These are phyloP conservation scores for Aspergillus sparsus DNA, from an alignment of 495 filamentous ascomycete species.

Conservation along the genomic window DNA sequence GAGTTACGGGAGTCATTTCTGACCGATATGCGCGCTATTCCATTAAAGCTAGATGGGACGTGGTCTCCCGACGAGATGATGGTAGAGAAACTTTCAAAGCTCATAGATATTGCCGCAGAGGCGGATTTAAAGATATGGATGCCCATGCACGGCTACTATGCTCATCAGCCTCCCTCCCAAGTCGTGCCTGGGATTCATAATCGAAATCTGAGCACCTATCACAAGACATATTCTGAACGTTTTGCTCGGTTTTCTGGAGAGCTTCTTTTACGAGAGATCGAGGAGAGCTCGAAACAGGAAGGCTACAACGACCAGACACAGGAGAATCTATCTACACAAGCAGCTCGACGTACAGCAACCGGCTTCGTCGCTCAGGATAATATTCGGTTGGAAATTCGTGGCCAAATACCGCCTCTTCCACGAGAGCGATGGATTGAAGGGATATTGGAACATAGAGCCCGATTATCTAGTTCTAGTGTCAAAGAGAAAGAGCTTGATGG, in stretches of 20 bases:
- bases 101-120: background rate
- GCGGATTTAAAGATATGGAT: constrained; percentile 7
- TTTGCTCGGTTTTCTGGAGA: background rate
- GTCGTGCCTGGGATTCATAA: background rate
- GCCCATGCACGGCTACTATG: constrained; percentile 8
- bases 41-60: background rate
- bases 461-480: constrained; percentile 1
- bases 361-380: constrained; percentile 23
- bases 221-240: background rate
- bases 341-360: constrained; percentile 7
- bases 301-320: constrained; percentile 19
- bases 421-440: constrained; percentile 23
- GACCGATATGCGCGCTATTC: constrained; percentile 2
- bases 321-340: background rate
- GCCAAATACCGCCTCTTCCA: constrained; percentile 18
- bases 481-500: background rate
- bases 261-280: background rate
- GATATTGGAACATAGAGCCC: background rate
- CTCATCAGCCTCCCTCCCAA: background rate
- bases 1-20: constrained; percentile 25
- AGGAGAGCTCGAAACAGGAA: background rate
- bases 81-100: constrained; percentile 3
- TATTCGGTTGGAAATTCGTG: constrained; percentile 22
- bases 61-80: background rate
- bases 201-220: background rate